phyloP scores from a whole-genome alignment of 768 basidiomycete species.

The Naganishia friedmannii region DNA sequence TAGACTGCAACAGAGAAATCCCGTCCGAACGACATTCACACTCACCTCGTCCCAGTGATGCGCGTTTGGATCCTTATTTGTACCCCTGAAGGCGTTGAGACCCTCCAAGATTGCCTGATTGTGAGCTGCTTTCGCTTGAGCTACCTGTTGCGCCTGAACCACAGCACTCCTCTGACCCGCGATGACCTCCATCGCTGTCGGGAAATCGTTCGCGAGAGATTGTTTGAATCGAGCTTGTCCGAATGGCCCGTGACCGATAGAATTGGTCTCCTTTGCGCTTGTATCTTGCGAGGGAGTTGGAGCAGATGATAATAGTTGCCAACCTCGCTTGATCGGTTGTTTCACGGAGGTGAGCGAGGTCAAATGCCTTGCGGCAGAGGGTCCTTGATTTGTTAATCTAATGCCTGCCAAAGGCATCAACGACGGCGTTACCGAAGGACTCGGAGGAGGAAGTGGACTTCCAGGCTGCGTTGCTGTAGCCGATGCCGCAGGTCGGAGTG shows the following conservation, averaged over 20 bases:
- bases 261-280: not conserved
- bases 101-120: conserved; percentile 72
- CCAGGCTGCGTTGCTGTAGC: not conserved
- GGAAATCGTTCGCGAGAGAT: conserved; percentile 68
- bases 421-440: not conserved
- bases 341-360: conserved; percentile 5
- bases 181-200: conserved; percentile 93
- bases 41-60: conserved; percentile 98
- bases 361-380: conserved; percentile 6
- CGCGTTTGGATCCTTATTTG: conserved; percentile 86
- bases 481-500: not conserved
- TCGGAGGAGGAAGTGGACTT: not conserved
- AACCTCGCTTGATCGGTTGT: conserved; percentile 8
- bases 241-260: not conserved
- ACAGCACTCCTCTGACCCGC: conserved; percentile 55
- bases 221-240: conserved; percentile 16
- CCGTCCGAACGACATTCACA: not conserved
- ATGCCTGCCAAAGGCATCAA: not conserved
- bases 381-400: conserved; percentile 17
- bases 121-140: conserved; percentile 60
- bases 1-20: not conserved
- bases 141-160: conserved; percentile 53
- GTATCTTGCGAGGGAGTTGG: not conserved
- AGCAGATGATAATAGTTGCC: conserved; percentile 6
- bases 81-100: conserved; percentile 89